Percentiles rank a stretch among this genome's conserved stretches.
phyloP scores from a whole-genome alignment of 2,329 filamentous ascomycete species.

The Nemania serpens region DNA sequence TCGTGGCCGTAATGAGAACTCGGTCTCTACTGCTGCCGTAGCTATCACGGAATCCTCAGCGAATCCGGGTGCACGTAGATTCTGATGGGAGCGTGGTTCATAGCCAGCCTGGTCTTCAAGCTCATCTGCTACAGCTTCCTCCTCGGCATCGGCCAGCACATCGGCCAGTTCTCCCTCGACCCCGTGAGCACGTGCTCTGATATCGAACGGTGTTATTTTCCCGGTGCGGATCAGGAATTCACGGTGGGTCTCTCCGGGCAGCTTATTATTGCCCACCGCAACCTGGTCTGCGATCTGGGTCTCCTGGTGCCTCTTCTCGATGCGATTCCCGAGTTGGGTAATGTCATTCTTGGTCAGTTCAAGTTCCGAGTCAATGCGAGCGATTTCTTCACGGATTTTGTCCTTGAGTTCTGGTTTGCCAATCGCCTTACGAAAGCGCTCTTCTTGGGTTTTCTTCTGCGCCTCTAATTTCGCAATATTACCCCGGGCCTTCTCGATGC shows the following conservation, averaged over 20 bases:
- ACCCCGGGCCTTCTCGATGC: conserved; percentile 63
- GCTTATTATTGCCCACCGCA: conserved; percentile 58
- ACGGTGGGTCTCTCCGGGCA: conserved; percentile 80
- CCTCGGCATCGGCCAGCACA: conserved; percentile 80
- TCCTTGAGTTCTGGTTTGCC: conserved; percentile 56
- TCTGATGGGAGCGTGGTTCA: conserved; percentile 69
- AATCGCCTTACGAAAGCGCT: conserved; percentile 50
- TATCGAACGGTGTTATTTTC: conserved; percentile 94
- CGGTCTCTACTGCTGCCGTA: conserved; percentile 47
- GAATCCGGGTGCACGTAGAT: conserved; percentile 75
- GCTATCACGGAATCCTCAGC: conserved; percentile 52
- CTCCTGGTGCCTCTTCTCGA: conserved; percentile 71
- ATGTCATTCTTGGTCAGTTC: conserved; percentile 72
- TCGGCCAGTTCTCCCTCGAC: conserved; percentile 74
- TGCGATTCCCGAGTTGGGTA: conserved; percentile 77
- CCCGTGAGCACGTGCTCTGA: conserved; percentile 66
- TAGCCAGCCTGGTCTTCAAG: conserved; percentile 49
- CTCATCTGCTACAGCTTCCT: conserved; percentile 64
- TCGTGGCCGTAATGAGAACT: conserved; percentile 63
- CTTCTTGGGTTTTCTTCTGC: conserved; percentile 63
- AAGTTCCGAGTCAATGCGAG: conserved; percentile 68
- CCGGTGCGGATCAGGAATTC: conserved; percentile 94
- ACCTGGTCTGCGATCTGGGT: conserved; percentile 50
- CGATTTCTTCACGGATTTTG: conserved; percentile 68
- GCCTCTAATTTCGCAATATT: conserved; percentile 63